phyloP scores from a whole-genome alignment of 2,329 filamentous ascomycete species.

The Fusarium sterilihyphosum region DNA sequence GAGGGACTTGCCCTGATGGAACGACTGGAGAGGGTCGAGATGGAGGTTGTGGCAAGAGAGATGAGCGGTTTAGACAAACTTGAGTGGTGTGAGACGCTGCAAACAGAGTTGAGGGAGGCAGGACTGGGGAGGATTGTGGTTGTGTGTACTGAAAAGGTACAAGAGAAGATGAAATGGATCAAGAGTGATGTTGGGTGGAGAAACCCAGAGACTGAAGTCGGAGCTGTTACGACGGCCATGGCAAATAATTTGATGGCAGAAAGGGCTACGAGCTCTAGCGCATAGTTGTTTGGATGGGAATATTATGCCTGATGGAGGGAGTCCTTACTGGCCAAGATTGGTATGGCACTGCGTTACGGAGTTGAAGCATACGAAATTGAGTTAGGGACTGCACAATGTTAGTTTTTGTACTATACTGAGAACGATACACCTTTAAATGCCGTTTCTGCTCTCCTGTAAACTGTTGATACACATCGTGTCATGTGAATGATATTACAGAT shows the following conservation, averaged over 20 bases:
- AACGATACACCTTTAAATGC: background rate
- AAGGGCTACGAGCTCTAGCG: background rate
- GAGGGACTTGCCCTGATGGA: slow-evolving; percentile 47
- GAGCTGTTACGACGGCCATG: background rate
- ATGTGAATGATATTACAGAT: background rate
- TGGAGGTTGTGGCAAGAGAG: slow-evolving; percentile 50
- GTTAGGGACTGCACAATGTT: background rate
- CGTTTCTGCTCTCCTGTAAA: background rate
- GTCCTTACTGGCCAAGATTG: background rate
- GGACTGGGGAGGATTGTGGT: slow-evolving; percentile 29
- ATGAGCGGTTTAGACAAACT: slow-evolving; percentile 48
- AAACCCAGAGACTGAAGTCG: slow-evolving; percentile 6
- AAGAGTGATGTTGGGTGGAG: slow-evolving; percentile 31
- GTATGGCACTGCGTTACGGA: background rate
- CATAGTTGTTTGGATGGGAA: background rate
- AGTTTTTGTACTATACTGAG: background rate
- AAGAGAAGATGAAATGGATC: slow-evolving; percentile 42
- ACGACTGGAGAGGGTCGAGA: slow-evolving; percentile 51
- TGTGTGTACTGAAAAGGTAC: slow-evolving; percentile 40
- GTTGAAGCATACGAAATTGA: background rate
- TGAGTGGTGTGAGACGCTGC: slow-evolving; percentile 49
- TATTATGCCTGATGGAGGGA: background rate
- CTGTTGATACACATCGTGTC: background rate
- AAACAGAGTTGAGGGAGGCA: slow-evolving; percentile 40
- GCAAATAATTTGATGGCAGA: background rate